Base-by-base conservation (phyloP, 495 filamentous ascomycete species). In the Aspergillus homomorphus region DNA sequence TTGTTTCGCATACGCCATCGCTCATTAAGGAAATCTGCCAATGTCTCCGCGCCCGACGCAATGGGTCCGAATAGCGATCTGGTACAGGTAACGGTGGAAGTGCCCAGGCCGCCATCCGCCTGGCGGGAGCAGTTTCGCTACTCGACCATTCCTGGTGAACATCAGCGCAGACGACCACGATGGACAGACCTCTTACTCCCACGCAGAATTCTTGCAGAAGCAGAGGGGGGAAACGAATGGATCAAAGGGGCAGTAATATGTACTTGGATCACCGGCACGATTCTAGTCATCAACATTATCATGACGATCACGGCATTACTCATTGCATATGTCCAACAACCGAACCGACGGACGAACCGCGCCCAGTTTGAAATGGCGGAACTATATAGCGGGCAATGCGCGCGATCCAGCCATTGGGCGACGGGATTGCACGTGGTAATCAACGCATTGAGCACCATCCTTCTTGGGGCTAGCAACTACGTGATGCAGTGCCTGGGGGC, bases 391-490 rank as follows among this genome's bases (percentile, higher is more conserved):
- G 45, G 45, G 9, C 45, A 46, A 22, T 46, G 45, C 45, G 10
- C 45, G 45, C 45, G 45, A 3, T 46, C 45, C 18, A 46, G 45
- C 22, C 45, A 46, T 23, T 46, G 45, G 45, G 45, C 45, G n/a
- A 46, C 45, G 18, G 45, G 45, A 1, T 20, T 57, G 8, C 55
- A 57, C 24, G 4, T 57, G 10, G 44, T 51, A 16, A 57, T 57
- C 22, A 57, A 57, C 44, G 44, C 28, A 12, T 24, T 57, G 18
- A 51, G 55, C 28, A 57, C 55, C 1, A 24, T 41, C 19, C 43
- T 57, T 28, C 45, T 57, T 5, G 55, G 28, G 12, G 55, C 46
- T 6, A 57, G 55, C 55, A 57, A 51, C 45, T 57, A 57, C 20
- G 23, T 33, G 9, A 57, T 57, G 55, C 55, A 57, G 28, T 33